Evolutionary conservation across 108 stramenopile genomes (phyloP).

Genomic region (Fragilaria radians): DNA sequence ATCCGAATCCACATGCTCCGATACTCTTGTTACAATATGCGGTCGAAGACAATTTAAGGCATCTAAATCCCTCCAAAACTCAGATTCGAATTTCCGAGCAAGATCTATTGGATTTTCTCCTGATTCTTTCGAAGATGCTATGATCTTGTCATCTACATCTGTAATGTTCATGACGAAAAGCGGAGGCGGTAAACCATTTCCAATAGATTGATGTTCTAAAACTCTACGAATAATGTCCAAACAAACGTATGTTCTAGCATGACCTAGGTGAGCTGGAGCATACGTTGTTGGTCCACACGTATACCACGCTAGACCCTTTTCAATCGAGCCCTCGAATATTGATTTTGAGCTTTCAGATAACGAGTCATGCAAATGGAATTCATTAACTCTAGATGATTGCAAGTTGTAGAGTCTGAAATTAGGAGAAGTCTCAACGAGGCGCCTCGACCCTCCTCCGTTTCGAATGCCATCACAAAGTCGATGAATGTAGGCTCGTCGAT

Average conservation of each 20-base stretch:
- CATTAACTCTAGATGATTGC: neutral
- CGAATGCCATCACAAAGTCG: too few relatives aligned
- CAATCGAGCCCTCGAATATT: neutral
- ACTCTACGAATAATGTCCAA: constrained; percentile 93
- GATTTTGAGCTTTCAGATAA: constrained; percentile 1
- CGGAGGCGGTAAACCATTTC: constrained; percentile 19
- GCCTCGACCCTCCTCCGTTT: too few relatives aligned
- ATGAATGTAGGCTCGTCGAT: too few relatives aligned
- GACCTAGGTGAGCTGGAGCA: constrained; percentile 93
- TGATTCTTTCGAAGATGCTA: constrained; percentile 50
- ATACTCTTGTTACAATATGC: constrained; percentile 87
- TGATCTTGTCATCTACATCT: constrained; percentile 99
- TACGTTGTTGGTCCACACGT: constrained; percentile 99
- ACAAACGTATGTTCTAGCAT: constrained; percentile 92
- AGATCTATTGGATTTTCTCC: constrained; percentile 34
- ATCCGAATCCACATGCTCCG: constrained; percentile 84
- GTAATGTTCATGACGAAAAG: constrained; percentile 90
- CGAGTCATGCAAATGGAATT: constrained; percentile 4
- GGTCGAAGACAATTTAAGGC: constrained; percentile 61
- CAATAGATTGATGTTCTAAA: constrained; percentile 14
- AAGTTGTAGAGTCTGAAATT: neutral
- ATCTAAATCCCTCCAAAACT: constrained; percentile 74
- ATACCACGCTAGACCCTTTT: constrained; percentile 81
- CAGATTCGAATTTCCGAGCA: constrained; percentile 48
- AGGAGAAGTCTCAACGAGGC: too few relatives aligned